Percentiles rank a stretch among this genome's conserved stretches.
Conservation (phyloP, 495 filamentous ascomycete species). For the Penicillium turbatum region DNA sequence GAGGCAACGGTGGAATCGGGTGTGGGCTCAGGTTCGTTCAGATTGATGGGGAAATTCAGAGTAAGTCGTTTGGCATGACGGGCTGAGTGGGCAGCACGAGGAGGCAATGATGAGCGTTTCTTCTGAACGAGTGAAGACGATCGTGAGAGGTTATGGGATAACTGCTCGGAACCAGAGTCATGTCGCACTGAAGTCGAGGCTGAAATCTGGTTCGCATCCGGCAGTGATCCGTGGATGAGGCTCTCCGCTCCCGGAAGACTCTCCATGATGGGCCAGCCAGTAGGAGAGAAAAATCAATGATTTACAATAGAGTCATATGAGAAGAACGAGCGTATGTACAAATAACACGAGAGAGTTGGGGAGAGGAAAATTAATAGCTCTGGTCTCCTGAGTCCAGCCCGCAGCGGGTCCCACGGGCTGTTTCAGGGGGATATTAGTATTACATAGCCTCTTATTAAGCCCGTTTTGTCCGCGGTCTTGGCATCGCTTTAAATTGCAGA, state of each 20-base stretch:
- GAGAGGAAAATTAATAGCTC: slow-evolving; percentile 10
- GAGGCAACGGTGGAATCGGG: slow-evolving; percentile 33
- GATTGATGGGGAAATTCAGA: slow-evolving; percentile 69
- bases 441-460: slow-evolving; percentile 2
- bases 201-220: slow-evolving; percentile 36
- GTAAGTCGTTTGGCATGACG: slow-evolving; percentile 71
- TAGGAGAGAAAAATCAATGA: slow-evolving; percentile 17
- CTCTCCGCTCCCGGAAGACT: slow-evolving; percentile 33
- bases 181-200: slow-evolving; percentile 7
- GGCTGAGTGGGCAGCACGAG: slow-evolving; percentile 49
- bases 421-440: slow-evolving; percentile 22
- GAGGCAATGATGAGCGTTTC: slow-evolving; percentile 51
- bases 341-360: neutral
- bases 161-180: slow-evolving; percentile 20
- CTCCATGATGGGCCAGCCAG: slow-evolving; percentile 38
- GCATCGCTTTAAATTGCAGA: neutral
- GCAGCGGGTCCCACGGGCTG: slow-evolving; percentile 22
- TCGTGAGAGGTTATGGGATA: slow-evolving; percentile 14
- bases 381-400: slow-evolving; percentile 26
- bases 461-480: neutral
- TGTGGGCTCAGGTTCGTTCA: slow-evolving; percentile 24
- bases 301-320: slow-evolving; percentile 9
- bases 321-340: slow-evolving; percentile 2
- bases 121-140: slow-evolving; percentile 21
- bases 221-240: slow-evolving; percentile 25